Percentiles rank a stretch among this genome's conserved stretches.
These are phyloP conservation scores for Magnolia changhungtana DNA, from an alignment of 164 flowering plant species.

Conservation along the genomic window DNA sequence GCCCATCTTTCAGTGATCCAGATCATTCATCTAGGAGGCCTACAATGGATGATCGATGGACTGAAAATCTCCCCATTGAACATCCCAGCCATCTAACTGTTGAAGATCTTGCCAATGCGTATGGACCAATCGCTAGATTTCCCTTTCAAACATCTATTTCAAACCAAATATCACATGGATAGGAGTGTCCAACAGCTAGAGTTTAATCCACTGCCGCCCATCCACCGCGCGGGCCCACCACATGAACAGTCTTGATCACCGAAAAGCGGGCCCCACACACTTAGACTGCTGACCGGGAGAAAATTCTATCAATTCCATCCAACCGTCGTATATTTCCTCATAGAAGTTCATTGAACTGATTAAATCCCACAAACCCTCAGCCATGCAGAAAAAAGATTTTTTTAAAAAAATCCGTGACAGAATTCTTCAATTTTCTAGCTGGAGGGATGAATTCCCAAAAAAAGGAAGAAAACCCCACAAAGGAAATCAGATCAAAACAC, in stretches of 20 bases:
- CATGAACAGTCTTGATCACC: background rate
- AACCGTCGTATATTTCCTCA: background rate
- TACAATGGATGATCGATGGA: too few species aligned
- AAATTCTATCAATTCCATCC: background rate
- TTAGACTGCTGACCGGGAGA: background rate
- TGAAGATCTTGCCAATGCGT: background rate
- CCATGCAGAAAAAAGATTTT: background rate
- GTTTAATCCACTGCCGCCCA: background rate
- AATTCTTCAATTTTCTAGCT: background rate
- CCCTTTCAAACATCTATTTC: background rate
- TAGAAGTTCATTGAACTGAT: background rate
- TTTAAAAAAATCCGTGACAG: too few species aligned
- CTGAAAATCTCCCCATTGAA: too few species aligned
- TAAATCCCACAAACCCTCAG: background rate
- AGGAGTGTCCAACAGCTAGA: background rate
- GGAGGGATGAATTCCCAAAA: background rate
- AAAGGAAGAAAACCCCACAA: conserved; percentile 15
- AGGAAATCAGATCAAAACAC: conserved; percentile 21
- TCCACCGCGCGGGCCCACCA: background rate
- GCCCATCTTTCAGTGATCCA: background rate
- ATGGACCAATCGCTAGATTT: background rate
- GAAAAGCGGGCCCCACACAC: background rate
- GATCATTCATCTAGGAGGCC: background rate
- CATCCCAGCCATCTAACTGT: background rate
- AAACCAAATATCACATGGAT: background rate